Conservation (phyloP, 768 basidiomycete species). For the Pisolithus marmoratus region DNA sequence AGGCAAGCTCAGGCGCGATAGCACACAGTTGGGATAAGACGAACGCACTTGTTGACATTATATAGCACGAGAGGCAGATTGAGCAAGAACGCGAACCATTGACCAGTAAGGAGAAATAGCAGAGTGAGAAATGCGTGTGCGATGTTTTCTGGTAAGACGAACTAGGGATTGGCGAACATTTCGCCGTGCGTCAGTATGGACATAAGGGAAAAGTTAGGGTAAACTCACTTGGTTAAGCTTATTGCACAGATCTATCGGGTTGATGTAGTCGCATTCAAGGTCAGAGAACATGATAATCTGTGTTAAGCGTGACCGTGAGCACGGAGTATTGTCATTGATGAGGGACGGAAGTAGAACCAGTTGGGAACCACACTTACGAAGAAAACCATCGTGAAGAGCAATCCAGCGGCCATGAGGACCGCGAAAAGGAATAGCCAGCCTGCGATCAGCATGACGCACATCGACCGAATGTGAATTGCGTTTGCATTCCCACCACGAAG, state of each 20-base stretch:
- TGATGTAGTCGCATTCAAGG: conserved; percentile 99
- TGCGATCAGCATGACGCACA: conserved; percentile 20
- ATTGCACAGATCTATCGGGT: conserved; percentile 99
- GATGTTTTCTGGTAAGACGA: conserved; percentile 94
- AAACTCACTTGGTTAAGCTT: conserved; percentile 87
- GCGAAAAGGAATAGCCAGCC: conserved; percentile 97
- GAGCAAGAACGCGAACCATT: conserved; percentile 90
- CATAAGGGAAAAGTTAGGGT: background rate
- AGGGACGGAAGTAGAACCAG: background rate
- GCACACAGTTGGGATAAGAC: background rate
- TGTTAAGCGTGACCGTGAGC: background rate
- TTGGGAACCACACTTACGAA: conserved; percentile 61
- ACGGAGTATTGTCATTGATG: background rate
- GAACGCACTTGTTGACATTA: conserved; percentile 91
- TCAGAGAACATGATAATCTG: conserved; percentile 99
- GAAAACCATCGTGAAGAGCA: conserved; percentile 99
- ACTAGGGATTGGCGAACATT: conserved; percentile 43
- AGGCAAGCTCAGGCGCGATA: background rate
- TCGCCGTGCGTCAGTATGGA: background rate
- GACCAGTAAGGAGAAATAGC: conserved; percentile 90
- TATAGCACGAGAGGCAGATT: conserved; percentile 85
- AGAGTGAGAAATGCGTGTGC: conserved; percentile 89
- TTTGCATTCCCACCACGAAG: background rate
- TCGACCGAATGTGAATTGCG: too few relatives aligned
- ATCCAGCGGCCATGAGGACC: conserved; percentile 89